These are phyloP conservation scores for Pyrus hybrid DNA, from an alignment of 331 rosid genomes.

Conservation along the genomic window DNA sequence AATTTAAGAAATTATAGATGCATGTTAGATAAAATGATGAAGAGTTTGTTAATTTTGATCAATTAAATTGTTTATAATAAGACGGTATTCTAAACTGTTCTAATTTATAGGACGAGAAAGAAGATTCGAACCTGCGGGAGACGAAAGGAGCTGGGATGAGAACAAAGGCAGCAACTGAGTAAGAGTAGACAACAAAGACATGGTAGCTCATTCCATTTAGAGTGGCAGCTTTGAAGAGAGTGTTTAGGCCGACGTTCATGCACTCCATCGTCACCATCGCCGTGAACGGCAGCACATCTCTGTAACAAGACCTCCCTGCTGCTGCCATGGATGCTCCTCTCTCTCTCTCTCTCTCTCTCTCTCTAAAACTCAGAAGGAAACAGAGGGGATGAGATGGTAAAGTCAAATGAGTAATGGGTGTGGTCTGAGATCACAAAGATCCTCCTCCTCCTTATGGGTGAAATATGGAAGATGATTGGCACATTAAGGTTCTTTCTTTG, in stretches of 20 bases:
- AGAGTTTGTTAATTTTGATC: background rate
- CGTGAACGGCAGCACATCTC: conserved; percentile 45
- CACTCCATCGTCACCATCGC: conserved; percentile 62
- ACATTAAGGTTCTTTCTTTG: background rate
- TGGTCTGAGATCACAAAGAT: background rate
- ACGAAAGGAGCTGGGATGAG: conserved; percentile 60
- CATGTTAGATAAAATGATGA: background rate
- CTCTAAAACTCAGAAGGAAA: background rate
- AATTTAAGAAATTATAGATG: background rate
- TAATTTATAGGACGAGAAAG: background rate
- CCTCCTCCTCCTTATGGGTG: background rate
- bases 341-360: background rate
- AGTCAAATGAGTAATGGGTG: background rate
- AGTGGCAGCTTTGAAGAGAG: conserved; percentile 88
- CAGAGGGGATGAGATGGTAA: background rate
- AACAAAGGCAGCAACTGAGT: conserved; percentile 46
- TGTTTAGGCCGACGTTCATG: conserved; percentile 52
- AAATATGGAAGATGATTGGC: background rate
- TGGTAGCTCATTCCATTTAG: conserved; percentile 61
- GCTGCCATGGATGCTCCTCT: conserved; percentile 27
- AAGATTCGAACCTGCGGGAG: conserved; percentile 33
- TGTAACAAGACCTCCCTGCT: conserved; percentile 23
- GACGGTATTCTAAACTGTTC: background rate
- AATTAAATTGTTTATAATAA: background rate
- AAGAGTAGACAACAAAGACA: conserved; percentile 76